Evolutionary conservation across 495 filamentous ascomycete species (phyloP).

Genomic region (Amorphotheca resinae): DNA sequence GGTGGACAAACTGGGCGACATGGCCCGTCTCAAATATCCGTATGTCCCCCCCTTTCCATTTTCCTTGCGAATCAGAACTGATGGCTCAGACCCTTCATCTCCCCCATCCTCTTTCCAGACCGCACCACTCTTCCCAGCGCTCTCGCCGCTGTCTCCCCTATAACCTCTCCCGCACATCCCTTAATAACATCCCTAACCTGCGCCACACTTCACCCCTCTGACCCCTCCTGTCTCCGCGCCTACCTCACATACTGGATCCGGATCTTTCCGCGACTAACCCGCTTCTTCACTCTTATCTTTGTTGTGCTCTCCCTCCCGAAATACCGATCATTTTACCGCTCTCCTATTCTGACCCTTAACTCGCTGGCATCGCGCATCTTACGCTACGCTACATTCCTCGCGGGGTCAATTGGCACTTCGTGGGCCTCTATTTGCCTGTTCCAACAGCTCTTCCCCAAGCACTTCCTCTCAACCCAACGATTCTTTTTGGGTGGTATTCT

Average conservation of each 20-base stretch:
- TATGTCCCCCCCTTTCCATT: conserved; percentile 31
- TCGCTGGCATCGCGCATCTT: conserved; percentile 48
- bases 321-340: conserved; percentile 49
- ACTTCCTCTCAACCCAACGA: conserved; percentile 62
- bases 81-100: conserved; percentile 51
- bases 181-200: conserved; percentile 72
- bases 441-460: conserved; percentile 60
- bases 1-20: conserved; percentile 66
- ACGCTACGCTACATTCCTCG: conserved; percentile 58
- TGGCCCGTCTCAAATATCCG: conserved; percentile 78
- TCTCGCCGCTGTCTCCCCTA: conserved; percentile 57
- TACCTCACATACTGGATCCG: conserved; percentile 73
- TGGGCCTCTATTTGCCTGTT: conserved; percentile 88
- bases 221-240: conserved; percentile 75
- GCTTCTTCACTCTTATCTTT: conserved; percentile 61
- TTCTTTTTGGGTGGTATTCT: conserved; percentile 82
- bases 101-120: conserved; percentile 75
- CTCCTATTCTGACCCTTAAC: conserved; percentile 54
- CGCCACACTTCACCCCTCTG: conserved; percentile 78
- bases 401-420: conserved; percentile 61
- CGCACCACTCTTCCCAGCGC: conserved; percentile 50
- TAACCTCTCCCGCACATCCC: conserved; percentile 75
- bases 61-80: background rate
- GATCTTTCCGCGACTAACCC: conserved; percentile 65
- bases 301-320: conserved; percentile 54